These are phyloP conservation scores for Cladosporium sp. DNA, from an alignment of 2,329 filamentous ascomycete species.

Conservation along the genomic window DNA sequence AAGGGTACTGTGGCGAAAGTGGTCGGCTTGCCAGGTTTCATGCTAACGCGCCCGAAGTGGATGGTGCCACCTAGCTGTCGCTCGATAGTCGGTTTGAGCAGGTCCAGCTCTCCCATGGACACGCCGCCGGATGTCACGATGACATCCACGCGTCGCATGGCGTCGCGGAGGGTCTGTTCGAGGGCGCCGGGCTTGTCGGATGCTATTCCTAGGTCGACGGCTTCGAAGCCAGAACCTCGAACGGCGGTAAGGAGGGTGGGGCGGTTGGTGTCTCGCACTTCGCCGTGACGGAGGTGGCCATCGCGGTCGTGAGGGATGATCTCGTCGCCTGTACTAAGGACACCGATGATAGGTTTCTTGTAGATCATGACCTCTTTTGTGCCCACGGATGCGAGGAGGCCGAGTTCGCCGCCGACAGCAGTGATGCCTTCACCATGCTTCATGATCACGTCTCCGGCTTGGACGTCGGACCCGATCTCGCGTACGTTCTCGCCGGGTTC, in stretches of 20 bases:
- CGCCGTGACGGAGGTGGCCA: conserved; percentile 64
- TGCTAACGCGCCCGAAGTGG: conserved; percentile 90
- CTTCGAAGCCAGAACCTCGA: conserved; percentile 68
- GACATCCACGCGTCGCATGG: conserved; percentile 70
- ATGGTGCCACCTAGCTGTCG: conserved; percentile 84
- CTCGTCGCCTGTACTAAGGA: conserved; percentile 92
- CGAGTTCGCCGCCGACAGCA: conserved; percentile 83
- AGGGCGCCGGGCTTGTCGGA: conserved; percentile 68
- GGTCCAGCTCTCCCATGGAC: conserved; percentile 95
- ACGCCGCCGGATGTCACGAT: conserved; percentile 92
- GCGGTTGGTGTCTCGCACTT: conserved; percentile 91
- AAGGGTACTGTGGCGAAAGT: conserved; percentile 86
- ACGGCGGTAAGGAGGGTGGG: conserved; percentile 80
- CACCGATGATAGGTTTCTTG: conserved; percentile 71
- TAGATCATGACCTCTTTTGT: conserved; percentile 67
- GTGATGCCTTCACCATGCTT: conserved; percentile 77
- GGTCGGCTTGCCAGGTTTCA: conserved; percentile 98
- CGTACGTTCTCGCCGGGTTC: conserved; percentile 80
- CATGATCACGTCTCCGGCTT: conserved; percentile 65
- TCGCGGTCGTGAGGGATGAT: conserved; percentile 70
- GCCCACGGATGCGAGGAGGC: conserved; percentile 81
- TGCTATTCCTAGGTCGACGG: conserved; percentile 81
- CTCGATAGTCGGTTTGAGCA: conserved; percentile 94
- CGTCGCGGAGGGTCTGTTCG: conserved; percentile 71
- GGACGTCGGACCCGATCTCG: conserved; percentile 84